Evolutionary conservation across 2,329 filamentous ascomycete genomes (phyloP).

Genomic region (Aschersonia sp.): DNA sequence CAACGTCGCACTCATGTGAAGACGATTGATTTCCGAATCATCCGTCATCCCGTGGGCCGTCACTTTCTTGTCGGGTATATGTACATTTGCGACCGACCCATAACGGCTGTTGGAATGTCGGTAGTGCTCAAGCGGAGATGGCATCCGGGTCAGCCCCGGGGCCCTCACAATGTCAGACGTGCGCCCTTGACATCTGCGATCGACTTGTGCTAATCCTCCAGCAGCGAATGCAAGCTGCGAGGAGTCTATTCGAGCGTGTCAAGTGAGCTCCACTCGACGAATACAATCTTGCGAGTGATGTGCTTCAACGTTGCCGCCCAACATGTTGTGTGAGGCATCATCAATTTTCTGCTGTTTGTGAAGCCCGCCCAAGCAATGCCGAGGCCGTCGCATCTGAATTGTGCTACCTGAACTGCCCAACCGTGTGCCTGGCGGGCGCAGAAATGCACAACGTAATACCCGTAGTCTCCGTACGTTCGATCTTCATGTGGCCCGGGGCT

Average conservation of each 20-base stretch:
- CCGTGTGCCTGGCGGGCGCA: background rate
- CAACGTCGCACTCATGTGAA: no score
- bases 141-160: conserved; percentile 4
- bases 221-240: no score
- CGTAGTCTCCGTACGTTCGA: background rate
- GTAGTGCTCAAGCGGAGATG: conserved; percentile 1
- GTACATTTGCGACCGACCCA: background rate
- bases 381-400: conserved; percentile 2
- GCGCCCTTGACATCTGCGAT: no score
- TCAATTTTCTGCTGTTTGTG: background rate
- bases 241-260: background rate
- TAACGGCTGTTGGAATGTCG: conserved; percentile 2
- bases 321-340: no score
- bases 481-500: no score
- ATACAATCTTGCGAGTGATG: background rate
- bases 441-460: background rate
- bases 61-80: background rate
- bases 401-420: background rate
- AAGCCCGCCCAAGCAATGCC: no score
- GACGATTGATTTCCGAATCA: no score
- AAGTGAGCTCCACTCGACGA: background rate
- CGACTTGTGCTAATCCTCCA: no score
- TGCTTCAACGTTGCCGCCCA: background rate
- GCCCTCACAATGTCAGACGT: background rate
- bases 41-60: no score